phyloP scores from a whole-genome alignment of 78 protist species.

The Dictyostelium citrinum region DNA sequence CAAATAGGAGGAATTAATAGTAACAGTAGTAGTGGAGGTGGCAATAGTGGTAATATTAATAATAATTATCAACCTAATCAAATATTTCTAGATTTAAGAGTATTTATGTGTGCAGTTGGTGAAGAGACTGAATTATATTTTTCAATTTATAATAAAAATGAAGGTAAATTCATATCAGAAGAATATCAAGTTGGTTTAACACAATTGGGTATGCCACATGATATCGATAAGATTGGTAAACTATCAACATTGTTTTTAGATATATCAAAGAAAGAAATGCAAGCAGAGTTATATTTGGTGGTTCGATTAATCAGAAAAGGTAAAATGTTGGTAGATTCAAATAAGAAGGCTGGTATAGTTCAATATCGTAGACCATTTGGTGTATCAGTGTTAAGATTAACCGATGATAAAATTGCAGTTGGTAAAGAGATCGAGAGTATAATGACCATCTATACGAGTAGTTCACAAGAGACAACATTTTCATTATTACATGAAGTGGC shows the following conservation, averaged over 20 bases:
- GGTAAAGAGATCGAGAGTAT: constrained; percentile 54
- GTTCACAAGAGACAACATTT: constrained; percentile 43
- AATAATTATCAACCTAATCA: constrained; percentile 39
- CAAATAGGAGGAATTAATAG: background rate
- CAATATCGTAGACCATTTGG: constrained; percentile 74
- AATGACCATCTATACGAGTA: constrained; percentile 43
- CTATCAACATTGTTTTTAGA: constrained; percentile 53
- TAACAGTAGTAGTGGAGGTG: background rate
- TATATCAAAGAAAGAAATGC: constrained; percentile 55
- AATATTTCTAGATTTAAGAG: constrained; percentile 46
- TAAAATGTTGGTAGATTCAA: constrained; percentile 52
- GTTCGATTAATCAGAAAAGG: constrained; percentile 50
- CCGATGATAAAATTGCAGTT: constrained; percentile 18
- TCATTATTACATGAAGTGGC: constrained; percentile 46
- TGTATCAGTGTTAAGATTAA: constrained; percentile 19
- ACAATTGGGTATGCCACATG: constrained; percentile 66
- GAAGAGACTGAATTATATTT: constrained; percentile 66
- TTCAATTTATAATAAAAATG: constrained; percentile 48
- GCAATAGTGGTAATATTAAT: background rate
- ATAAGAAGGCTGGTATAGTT: constrained; percentile 44
- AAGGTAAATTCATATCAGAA: constrained; percentile 61
- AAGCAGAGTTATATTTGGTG: constrained; percentile 40
- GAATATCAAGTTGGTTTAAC: constrained; percentile 70
- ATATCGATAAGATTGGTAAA: constrained; percentile 52
- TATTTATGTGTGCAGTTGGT: constrained; percentile 71